Evolutionary conservation across 2,329 filamentous ascomycete species (phyloP).

Genomic region (Parastagonospora nodorum): DNA sequence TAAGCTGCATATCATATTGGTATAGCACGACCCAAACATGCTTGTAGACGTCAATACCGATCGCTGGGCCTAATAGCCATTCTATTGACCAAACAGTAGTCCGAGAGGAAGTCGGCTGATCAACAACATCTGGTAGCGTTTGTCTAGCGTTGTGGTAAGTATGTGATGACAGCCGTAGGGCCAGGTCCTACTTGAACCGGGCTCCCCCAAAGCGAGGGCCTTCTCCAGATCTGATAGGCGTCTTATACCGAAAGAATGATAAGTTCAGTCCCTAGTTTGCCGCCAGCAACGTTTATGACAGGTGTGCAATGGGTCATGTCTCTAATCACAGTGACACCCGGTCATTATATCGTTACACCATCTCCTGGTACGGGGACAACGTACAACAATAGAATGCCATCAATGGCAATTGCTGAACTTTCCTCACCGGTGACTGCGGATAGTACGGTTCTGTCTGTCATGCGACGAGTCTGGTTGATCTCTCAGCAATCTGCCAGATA

Average conservation of each 20-base stretch:
- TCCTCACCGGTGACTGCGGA: no score
- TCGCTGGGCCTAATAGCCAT: no score
- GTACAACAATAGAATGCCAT: no score
- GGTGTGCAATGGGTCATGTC: constrained; percentile 1
- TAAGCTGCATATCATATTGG: background rate
- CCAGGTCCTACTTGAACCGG: background rate
- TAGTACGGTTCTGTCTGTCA: no score
- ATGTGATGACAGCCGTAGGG: background rate
- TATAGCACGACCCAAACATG: background rate
- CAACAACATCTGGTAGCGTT: background rate
- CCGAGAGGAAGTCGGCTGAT: no score
- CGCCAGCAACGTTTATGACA: constrained; percentile 14
- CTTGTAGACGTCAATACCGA: background rate
- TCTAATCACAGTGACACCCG: constrained; percentile 3
- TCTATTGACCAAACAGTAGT: no score
- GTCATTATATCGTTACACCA: constrained; percentile 1
- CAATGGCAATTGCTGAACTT: no score
- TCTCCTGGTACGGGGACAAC: background rate
- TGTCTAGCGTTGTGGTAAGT: background rate
- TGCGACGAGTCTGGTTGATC: background rate
- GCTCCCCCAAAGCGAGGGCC: background rate
- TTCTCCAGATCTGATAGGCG: background rate
- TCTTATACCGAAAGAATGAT: background rate
- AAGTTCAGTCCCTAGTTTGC: background rate
- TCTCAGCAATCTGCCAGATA: background rate